A percentile compares a stretch with the other conserved stretches of the same genome.
These are phyloP conservation scores for Solanum lycopersicoides DNA, from an alignment of 257 asterid genomes.

Conservation along the genomic window DNA sequence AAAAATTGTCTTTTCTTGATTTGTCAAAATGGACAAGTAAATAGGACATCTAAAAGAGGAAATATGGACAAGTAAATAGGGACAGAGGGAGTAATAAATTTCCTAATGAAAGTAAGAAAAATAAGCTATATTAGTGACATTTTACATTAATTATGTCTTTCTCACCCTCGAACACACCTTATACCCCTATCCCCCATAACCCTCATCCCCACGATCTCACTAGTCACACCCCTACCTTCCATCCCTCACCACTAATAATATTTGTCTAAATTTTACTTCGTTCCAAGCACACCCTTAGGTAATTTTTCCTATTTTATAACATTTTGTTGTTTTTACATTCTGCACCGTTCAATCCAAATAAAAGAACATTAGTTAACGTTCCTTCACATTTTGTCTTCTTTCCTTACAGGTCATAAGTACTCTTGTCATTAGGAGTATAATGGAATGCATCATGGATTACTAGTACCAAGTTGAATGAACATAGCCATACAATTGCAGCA, in stretches of 20 bases:
- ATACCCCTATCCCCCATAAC: neutral
- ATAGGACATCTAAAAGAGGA: too few relatives aligned
- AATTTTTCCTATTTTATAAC: neutral
- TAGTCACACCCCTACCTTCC: neutral
- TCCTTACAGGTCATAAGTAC: slow-evolving; percentile 13
- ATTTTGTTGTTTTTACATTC: neutral
- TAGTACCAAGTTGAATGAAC: neutral
- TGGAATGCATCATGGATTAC: neutral
- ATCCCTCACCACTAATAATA: neutral
- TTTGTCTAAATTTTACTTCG: neutral
- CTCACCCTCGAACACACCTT: too few relatives aligned
- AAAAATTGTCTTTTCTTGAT: too few relatives aligned
- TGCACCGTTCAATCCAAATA: neutral
- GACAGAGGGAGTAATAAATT: too few relatives aligned
- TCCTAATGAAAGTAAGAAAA: too few relatives aligned
- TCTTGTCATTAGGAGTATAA: slow-evolving; percentile 33
- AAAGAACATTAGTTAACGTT: neutral
- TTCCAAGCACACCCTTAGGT: neutral
- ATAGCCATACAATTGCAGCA: neutral
- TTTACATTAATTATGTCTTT: too few relatives aligned
- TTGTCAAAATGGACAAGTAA: too few relatives aligned
- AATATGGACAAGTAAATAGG: too few relatives aligned
- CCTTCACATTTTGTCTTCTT: neutral
- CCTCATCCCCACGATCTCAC: neutral
- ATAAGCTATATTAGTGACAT: too few relatives aligned